phyloP scores from a whole-genome alignment of 306 rosid genomes.

The Quercus engelmannii region DNA sequence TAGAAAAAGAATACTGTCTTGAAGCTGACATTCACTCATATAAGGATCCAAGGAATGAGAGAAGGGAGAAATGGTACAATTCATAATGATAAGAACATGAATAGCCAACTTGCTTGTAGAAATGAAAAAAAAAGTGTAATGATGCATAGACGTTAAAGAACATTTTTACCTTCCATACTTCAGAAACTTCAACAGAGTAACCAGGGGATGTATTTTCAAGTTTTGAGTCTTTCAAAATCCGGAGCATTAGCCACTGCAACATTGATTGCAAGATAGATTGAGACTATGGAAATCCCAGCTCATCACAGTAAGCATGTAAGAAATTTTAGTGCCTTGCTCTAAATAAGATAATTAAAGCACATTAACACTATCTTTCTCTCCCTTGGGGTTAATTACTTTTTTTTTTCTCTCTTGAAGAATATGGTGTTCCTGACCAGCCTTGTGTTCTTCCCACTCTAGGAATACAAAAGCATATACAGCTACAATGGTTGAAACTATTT shows the following conservation, averaged over 20 bases:
- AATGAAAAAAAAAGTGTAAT: no score
- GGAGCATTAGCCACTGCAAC: slow-evolving; percentile 64
- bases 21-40: no score
- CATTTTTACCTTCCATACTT: slow-evolving; percentile 60
- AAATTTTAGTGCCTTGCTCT: neutral
- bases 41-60: no score
- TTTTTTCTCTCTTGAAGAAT: no score
- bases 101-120: neutral
- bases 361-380: neutral
- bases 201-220: slow-evolving; percentile 27
- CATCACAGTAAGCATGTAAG: neutral
- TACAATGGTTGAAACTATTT: no score
- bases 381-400: neutral
- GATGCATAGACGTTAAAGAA: neutral
- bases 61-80: no score
- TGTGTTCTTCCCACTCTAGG: neutral
- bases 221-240: slow-evolving; percentile 35
- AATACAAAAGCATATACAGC: neutral
- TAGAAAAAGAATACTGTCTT: no score
- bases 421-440: neutral
- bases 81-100: neutral
- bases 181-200: slow-evolving; percentile 22
- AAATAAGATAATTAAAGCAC: neutral
- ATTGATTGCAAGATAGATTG: slow-evolving; percentile 9
- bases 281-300: slow-evolving; percentile 13